Percentiles rank a stretch among this genome's conserved stretches.
phyloP scores from a whole-genome alignment of 805 yeast genomes.

The Lipomyces sp. region DNA sequence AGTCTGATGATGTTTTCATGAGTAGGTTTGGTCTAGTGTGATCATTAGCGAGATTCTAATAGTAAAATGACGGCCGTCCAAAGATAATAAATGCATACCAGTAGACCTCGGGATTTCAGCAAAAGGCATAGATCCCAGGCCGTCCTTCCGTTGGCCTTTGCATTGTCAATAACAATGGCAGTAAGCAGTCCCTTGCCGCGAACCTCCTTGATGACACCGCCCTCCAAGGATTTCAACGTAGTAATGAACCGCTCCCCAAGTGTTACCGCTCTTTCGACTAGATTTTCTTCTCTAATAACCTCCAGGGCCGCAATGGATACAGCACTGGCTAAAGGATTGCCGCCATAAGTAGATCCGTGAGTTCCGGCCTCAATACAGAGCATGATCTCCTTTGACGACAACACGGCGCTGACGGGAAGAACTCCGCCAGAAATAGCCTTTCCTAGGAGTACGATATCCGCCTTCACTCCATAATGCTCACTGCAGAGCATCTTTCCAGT shows the following conservation, averaged over 20 bases:
- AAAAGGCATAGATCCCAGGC: slow-evolving; percentile 96
- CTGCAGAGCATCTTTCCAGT: slow-evolving; percentile 92
- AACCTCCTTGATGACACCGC: slow-evolving; percentile 63
- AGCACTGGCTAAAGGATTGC: slow-evolving; percentile 91
- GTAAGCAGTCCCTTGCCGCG: slow-evolving; percentile 85
- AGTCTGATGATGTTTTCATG: slow-evolving; percentile 94
- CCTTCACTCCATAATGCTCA: slow-evolving; percentile 84
- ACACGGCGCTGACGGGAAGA: slow-evolving; percentile 86
- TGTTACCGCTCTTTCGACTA: slow-evolving; percentile 74
- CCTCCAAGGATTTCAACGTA: slow-evolving; percentile 47
- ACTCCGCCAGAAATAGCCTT: slow-evolving; percentile 97
- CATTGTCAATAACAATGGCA: slow-evolving; percentile 88
- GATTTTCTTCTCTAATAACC: slow-evolving; percentile 84
- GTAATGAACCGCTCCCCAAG: slow-evolving; percentile 73
- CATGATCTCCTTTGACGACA: slow-evolving; percentile 90
- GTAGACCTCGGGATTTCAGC: slow-evolving; percentile 85
- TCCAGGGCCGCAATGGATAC: slow-evolving; percentile 93
- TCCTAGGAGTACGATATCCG: slow-evolving; percentile 87
- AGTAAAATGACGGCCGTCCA: background rate
- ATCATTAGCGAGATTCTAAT: background rate
- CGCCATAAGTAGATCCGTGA: slow-evolving; percentile 98
- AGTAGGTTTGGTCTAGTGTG: slow-evolving; percentile 73
- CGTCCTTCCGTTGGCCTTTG: slow-evolving; percentile 81
- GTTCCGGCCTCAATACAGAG: slow-evolving; percentile 89
- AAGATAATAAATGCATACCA: slow-evolving; percentile 50